Conservation (phyloP, 352 stramenopile species). For the Globisporangium spiculum region DNA sequence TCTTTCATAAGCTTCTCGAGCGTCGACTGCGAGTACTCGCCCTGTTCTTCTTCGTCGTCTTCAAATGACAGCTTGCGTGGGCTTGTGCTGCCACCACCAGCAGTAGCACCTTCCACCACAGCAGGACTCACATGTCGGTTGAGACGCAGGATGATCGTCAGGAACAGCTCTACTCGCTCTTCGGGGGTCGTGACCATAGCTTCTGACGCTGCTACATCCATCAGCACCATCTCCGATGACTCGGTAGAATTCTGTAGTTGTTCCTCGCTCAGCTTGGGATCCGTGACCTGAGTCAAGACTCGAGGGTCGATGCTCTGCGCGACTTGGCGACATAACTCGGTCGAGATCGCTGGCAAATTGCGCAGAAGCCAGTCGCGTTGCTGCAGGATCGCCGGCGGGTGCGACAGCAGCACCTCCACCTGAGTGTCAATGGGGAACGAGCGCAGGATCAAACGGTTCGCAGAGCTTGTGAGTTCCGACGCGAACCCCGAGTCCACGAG, state of each 20-base stretch:
- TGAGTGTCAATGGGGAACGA: slow-evolving; percentile 49
- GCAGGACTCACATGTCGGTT: slow-evolving; percentile 25
- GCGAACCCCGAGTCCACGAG: slow-evolving; percentile 46
- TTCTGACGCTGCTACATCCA: slow-evolving; percentile 49
- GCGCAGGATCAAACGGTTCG: slow-evolving; percentile 51
- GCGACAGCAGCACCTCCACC: slow-evolving; percentile 48
- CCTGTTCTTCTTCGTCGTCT: slow-evolving; percentile 8
- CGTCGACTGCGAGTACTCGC: slow-evolving; percentile 40
- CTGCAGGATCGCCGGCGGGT: slow-evolving; percentile 42
- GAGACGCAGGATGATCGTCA: slow-evolving; percentile 63
- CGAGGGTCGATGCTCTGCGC: slow-evolving; percentile 44
- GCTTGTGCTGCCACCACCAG: neutral
- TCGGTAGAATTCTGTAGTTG: neutral
- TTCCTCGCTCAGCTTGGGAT: neutral
- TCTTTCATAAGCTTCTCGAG: slow-evolving; percentile 57
- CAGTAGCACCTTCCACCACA: neutral
- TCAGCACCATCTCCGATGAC: neutral
- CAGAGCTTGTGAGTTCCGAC: slow-evolving; percentile 31
- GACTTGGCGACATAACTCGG: slow-evolving; percentile 32
- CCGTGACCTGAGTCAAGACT: neutral
- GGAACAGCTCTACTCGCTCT: slow-evolving; percentile 74
- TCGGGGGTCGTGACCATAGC: slow-evolving; percentile 33
- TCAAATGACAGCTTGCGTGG: neutral
- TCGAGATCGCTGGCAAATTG: slow-evolving; percentile 40
- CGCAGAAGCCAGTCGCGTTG: slow-evolving; percentile 76